These are phyloP conservation scores for Omphalotus guepiniiformis DNA, from an alignment of 768 basidiomycete species.

Conservation along the genomic window DNA sequence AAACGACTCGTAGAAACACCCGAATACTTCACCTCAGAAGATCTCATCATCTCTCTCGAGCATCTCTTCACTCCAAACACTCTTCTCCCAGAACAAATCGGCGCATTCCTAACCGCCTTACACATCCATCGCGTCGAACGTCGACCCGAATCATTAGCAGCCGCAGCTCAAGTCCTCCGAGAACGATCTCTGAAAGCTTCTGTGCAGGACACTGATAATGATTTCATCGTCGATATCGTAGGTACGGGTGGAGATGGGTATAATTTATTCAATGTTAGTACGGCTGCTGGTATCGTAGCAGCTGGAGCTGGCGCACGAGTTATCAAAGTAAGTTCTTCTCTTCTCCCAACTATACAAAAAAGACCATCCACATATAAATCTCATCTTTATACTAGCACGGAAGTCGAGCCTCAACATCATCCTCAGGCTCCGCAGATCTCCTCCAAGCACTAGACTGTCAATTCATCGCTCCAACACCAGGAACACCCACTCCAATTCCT, in stretches of 20 bases:
- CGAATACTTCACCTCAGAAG: constrained; percentile 73
- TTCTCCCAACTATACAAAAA: not conserved
- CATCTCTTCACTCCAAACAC: constrained; percentile 68
- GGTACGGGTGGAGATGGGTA: constrained; percentile 95
- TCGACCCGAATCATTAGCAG: constrained; percentile 71
- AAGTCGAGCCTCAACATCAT: constrained; percentile 85
- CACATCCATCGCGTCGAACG: constrained; percentile 78
- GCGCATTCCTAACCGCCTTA: constrained; percentile 85
- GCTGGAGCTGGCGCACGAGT: constrained; percentile 93
- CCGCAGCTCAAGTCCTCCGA: constrained; percentile 72
- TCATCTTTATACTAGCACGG: constrained; percentile 64
- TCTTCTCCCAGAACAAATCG: constrained; percentile 71
- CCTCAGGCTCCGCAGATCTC: constrained; percentile 92
- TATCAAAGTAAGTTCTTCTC: constrained; percentile 64
- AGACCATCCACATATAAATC: constrained; percentile 7
- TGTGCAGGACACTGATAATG: constrained; percentile 54
- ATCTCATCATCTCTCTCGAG: constrained; percentile 69
- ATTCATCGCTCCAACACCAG: constrained; percentile 62
- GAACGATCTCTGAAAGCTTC: constrained; percentile 61
- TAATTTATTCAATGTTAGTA: constrained; percentile 96
- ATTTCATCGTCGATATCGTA: constrained; percentile 77
- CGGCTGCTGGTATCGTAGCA: constrained; percentile 89
- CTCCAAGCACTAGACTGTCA: constrained; percentile 78
- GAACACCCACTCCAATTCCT: constrained; percentile 53
- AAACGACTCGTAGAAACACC: constrained; percentile 78